phyloP scores from a whole-genome alignment of 768 basidiomycete genomes.

The Astraeus odoratus region DNA sequence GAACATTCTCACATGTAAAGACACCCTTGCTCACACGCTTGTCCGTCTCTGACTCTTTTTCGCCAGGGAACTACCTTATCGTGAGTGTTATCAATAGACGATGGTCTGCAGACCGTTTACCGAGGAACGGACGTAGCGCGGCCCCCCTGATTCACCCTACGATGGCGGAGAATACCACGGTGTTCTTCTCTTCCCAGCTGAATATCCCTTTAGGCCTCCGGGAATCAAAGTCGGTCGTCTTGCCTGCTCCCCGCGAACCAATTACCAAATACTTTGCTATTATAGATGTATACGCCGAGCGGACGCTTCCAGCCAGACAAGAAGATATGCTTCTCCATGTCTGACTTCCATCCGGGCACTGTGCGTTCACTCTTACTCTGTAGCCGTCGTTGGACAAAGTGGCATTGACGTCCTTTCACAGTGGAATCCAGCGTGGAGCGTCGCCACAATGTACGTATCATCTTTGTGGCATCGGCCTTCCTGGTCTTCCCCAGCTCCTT shows the following conservation, averaged over 20 bases:
- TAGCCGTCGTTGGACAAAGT: not conserved
- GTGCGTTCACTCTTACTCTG: slow-evolving; percentile 39
- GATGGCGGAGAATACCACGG: slow-evolving; percentile 93
- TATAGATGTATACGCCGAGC: slow-evolving; percentile 84
- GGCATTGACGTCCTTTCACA: slow-evolving; percentile 23
- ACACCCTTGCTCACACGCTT: slow-evolving; percentile 3
- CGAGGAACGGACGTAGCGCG: slow-evolving; percentile 48
- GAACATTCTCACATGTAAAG: slow-evolving; percentile 92
- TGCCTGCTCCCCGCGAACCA: slow-evolving; percentile 3
- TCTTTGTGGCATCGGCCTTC: slow-evolving; percentile 2
- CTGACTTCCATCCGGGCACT: slow-evolving; percentile 86
- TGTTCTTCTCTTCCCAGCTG: slow-evolving; percentile 83
- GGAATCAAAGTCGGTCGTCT: slow-evolving; percentile 77
- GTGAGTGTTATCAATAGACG: slow-evolving; percentile 37
- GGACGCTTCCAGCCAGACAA: slow-evolving; percentile 87
- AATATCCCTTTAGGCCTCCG: slow-evolving; percentile 96
- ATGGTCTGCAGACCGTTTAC: slow-evolving; percentile 1
- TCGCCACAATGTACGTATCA: slow-evolving; percentile 77
- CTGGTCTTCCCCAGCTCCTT: slow-evolving; percentile 4
- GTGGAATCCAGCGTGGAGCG: slow-evolving; percentile 97
- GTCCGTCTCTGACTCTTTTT: slow-evolving; percentile 7
- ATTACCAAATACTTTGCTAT: slow-evolving; percentile 6
- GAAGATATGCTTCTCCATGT: slow-evolving; percentile 99
- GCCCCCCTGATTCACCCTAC: slow-evolving; percentile 90
- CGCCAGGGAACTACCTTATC: slow-evolving; percentile 88